A percentile compares a stretch with the other conserved stretches of the same genome.
Conservation (phyloP, 768 basidiomycete genomes). For the Psilocybe azurescens region DNA sequence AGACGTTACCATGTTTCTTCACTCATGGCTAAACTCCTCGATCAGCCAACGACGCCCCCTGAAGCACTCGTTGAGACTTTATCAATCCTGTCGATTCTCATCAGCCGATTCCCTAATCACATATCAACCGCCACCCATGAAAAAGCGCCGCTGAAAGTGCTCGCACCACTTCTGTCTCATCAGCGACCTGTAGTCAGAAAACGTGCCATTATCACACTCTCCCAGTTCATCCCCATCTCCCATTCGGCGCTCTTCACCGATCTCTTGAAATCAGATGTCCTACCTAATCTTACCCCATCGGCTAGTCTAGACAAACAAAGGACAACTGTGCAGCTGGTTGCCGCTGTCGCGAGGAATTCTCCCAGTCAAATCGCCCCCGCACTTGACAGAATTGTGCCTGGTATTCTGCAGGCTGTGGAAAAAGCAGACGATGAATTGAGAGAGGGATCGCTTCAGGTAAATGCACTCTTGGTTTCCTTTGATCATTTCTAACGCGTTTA, state of each 20-base stretch:
- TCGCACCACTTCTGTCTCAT: conserved; percentile 77
- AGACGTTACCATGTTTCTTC: background rate
- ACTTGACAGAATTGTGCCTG: conserved; percentile 68
- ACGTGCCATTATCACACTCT: conserved; percentile 85
- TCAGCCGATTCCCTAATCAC: conserved; percentile 80
- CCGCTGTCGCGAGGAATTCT: conserved; percentile 79
- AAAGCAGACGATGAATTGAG: conserved; percentile 84
- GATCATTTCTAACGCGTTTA: conserved; percentile 5
- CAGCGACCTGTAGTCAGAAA: conserved; percentile 88
- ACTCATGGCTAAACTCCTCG: background rate
- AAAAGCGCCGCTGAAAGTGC: conserved; percentile 66
- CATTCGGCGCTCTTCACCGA: conserved; percentile 63
- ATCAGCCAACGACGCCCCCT: conserved; percentile 69
- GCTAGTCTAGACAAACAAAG: conserved; percentile 72
- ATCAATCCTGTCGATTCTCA: conserved; percentile 86
- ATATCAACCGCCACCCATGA: conserved; percentile 57
- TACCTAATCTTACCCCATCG: conserved; percentile 58
- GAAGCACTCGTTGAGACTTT: conserved; percentile 86
- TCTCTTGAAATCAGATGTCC: conserved; percentile 63
- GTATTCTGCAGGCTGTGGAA: conserved; percentile 69
- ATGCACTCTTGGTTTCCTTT: too few species aligned
- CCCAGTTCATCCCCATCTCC: conserved; percentile 82
- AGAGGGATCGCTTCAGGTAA: conserved; percentile 74
- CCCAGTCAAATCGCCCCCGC: conserved; percentile 68
- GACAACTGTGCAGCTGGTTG: conserved; percentile 79